Evolutionary conservation across 1,284 basidiomycete species (phyloP).

Genomic region (Macrocystidia cucumis): DNA sequence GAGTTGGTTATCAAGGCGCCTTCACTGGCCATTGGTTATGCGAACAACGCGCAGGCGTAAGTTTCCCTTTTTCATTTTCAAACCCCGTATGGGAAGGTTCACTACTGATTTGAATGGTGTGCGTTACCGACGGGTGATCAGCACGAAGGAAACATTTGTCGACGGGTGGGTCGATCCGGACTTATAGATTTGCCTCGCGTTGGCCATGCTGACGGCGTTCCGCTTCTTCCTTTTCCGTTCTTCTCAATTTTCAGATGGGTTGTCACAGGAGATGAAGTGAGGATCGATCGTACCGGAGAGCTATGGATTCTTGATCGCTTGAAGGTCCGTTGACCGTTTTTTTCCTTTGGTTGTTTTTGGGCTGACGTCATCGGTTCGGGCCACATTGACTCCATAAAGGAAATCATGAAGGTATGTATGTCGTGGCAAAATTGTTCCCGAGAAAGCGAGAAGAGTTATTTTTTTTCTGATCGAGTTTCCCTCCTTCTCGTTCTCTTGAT

Average conservation of each 20-base stretch:
- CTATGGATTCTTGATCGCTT: slow-evolving; percentile 62
- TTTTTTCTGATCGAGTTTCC: neutral
- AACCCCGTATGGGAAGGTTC: too few relatives aligned
- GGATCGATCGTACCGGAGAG: slow-evolving; percentile 47
- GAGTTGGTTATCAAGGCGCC: slow-evolving; percentile 54
- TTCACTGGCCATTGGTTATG: slow-evolving; percentile 50
- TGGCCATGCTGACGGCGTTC: neutral
- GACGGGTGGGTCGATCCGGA: slow-evolving; percentile 29
- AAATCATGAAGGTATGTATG: slow-evolving; percentile 40
- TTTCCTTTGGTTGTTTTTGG: neutral
- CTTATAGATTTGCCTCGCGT: neutral
- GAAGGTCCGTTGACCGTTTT: slow-evolving; percentile 34
- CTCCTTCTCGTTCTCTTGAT: slow-evolving; percentile 13
- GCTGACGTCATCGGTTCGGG: too few relatives aligned
- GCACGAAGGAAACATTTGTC: slow-evolving; percentile 46
- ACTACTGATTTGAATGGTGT: neutral
- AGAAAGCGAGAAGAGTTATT: too few relatives aligned
- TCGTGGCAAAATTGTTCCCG: slow-evolving; percentile 2
- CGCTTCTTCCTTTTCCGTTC: too few relatives aligned
- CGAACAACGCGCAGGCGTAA: slow-evolving; percentile 56
- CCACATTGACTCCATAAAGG: slow-evolving; percentile 22
- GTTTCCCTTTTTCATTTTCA: too few relatives aligned
- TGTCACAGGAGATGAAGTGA: slow-evolving; percentile 62
- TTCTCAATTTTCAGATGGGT: slow-evolving; percentile 43
- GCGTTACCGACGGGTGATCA: slow-evolving; percentile 14